phyloP scores from a whole-genome alignment of 805 yeast genomes.

The Ogataea dorogensis region DNA sequence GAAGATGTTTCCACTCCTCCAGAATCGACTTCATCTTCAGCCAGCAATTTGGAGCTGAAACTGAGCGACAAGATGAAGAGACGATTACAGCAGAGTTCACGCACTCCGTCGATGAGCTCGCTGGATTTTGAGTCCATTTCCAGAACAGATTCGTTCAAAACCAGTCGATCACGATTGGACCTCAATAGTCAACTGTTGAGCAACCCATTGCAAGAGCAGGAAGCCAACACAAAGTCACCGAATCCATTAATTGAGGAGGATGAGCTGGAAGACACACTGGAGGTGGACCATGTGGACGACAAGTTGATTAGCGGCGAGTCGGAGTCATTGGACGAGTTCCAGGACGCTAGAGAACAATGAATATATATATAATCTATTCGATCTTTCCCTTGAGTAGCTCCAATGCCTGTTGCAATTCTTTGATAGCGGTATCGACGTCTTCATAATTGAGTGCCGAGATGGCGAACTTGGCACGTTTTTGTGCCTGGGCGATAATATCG shows the following conservation, averaged over 20 bases:
- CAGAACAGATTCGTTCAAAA: conserved; percentile 24
- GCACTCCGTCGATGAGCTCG: conserved; percentile 23
- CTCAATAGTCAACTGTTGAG: conserved; percentile 18
- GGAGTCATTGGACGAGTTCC: conserved; percentile 17
- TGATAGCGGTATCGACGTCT: conserved; percentile 65
- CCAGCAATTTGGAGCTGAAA: conserved; percentile 22
- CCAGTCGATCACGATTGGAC: conserved; percentile 21
- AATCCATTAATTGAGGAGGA: conserved; percentile 13
- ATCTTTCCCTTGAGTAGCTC: conserved; percentile 38
- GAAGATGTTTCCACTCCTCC: conserved; percentile 13
- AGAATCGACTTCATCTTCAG: conserved; percentile 16
- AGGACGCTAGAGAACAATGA: conserved; percentile 25
- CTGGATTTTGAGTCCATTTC: conserved; percentile 23
- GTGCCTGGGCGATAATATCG: conserved; percentile 57
- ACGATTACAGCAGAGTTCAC: conserved; percentile 26
- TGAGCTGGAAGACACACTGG: conserved; percentile 7
- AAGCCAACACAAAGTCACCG: conserved; percentile 3
- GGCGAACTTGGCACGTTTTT: conserved; percentile 71
- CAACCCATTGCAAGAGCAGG: conserved; percentile 14
- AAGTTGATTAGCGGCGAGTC: conserved; percentile 1
- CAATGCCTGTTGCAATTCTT: conserved; percentile 56
- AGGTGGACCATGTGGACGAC: conserved; percentile 6
- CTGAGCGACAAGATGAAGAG: conserved; percentile 32
- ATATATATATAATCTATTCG: conserved; percentile 4
- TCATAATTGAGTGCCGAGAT: conserved; percentile 78